Conservation (phyloP, 2,329 filamentous ascomycete species). For the Fusarium nygamai region DNA sequence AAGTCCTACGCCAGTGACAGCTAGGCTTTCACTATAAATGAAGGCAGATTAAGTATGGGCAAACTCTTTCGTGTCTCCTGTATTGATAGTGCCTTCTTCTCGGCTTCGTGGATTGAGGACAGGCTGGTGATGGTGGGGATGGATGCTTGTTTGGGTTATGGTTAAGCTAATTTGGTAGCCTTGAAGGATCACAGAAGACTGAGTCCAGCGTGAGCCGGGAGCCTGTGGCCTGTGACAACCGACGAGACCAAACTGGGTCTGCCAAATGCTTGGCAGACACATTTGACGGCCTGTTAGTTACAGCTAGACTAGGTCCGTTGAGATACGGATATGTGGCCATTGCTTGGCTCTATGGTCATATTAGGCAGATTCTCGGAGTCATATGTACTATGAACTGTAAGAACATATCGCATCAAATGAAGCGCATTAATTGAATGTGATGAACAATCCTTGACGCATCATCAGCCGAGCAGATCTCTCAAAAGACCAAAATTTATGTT, state of each 20-base stretch:
- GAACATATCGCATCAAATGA: neutral
- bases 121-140: no score
- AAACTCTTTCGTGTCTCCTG: conserved; percentile 78
- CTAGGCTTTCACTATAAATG: neutral
- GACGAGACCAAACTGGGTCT: neutral
- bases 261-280: no score
- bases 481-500: no score
- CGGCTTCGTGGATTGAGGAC: conserved; percentile 66
- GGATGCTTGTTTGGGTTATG: neutral
- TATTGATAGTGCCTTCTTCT: conserved; percentile 87
- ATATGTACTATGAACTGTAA: neutral
- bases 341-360: neutral
- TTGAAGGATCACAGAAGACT: neutral
- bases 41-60: neutral
- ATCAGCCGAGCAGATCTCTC: neutral
- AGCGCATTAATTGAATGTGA: no score
- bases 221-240: neutral
- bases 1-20: conserved; percentile 13
- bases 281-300: neutral
- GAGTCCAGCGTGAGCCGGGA: neutral
- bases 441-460: no score
- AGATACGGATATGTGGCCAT: neutral
- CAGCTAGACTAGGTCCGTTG: neutral
- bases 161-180: neutral
- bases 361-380: neutral